A percentile compares a stretch with the other conserved stretches of the same genome.
phyloP scores from a whole-genome alignment of 2,329 filamentous ascomycete genomes.

The Tricladium varicosporioides region DNA sequence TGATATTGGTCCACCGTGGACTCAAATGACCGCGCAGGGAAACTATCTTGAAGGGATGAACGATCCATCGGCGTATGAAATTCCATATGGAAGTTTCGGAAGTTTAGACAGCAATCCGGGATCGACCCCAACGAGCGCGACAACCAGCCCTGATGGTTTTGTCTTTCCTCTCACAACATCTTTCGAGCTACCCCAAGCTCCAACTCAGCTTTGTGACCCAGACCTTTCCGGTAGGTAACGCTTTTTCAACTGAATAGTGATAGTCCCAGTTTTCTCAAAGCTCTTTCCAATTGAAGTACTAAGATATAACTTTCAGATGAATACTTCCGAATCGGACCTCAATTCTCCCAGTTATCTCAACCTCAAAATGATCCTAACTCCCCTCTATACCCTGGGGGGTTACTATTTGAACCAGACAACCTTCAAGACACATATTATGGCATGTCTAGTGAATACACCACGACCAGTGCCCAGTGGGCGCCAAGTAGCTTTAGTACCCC shows the following conservation, averaged over 20 bases:
- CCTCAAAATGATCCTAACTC: constrained; percentile 12
- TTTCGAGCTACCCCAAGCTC: constrained; percentile 13
- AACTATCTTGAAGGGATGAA: constrained; percentile 16
- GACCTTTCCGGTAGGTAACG: constrained; percentile 21
- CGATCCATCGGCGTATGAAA: constrained; percentile 21
- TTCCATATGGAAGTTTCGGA: constrained; percentile 24
- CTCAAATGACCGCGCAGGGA: constrained; percentile 7
- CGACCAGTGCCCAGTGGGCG: constrained; percentile 14
- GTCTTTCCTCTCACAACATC: constrained; percentile 19
- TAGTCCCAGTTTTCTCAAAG: not conserved
- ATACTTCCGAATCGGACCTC: constrained; percentile 17
- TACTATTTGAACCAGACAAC: constrained; percentile 16
- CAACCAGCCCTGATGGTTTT: constrained; percentile 25
- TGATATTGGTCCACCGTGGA: constrained; percentile 22
- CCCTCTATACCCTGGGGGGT: constrained; percentile 15
- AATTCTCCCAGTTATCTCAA: constrained; percentile 4
- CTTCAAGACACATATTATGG: constrained; percentile 6
- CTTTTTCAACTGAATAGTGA: too few species aligned
- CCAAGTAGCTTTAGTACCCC: constrained; percentile 4
- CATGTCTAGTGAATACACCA: constrained; percentile 7
- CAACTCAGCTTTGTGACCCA: constrained; percentile 17
- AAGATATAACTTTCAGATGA: constrained; percentile 12
- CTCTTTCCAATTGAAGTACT: constrained; percentile 1
- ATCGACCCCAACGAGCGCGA: constrained; percentile 17
- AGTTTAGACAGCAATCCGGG: constrained; percentile 20